phyloP scores from a whole-genome alignment of 768 basidiomycete genomes.

The Lentinula sp. region DNA sequence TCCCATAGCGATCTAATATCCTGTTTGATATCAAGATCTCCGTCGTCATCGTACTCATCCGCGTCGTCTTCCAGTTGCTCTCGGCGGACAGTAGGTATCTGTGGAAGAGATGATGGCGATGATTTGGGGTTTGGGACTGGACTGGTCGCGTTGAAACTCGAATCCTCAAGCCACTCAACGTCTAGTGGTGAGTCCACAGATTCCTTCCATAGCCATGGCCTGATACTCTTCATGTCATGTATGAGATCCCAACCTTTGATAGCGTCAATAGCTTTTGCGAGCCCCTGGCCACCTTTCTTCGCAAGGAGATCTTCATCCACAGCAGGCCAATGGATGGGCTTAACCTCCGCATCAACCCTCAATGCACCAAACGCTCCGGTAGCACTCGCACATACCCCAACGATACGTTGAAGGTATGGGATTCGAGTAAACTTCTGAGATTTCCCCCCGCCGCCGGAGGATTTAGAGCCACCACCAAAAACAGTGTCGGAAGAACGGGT shows the following conservation, averaged over 20 bases:
- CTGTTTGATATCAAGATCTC: slow-evolving; percentile 24
- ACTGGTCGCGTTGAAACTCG: neutral
- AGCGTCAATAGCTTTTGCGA: neutral
- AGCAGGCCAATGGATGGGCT: slow-evolving; percentile 37
- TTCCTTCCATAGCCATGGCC: slow-evolving; percentile 52
- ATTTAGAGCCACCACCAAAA: slow-evolving; percentile 15
- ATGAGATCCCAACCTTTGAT: slow-evolving; percentile 5
- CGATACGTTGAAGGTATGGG: slow-evolving; percentile 78
- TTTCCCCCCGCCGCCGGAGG: slow-evolving; percentile 25
- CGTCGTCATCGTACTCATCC: slow-evolving; percentile 27
- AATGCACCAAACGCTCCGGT: slow-evolving; percentile 88
- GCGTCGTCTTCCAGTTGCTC: slow-evolving; percentile 1
- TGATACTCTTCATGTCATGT: slow-evolving; percentile 53
- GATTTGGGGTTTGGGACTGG: no score
- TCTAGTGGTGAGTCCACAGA: slow-evolving; percentile 28
- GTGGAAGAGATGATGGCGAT: no score
- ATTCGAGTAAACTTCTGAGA: slow-evolving; percentile 75
- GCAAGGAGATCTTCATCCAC: slow-evolving; percentile 45
- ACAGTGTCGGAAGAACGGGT: slow-evolving; percentile 36
- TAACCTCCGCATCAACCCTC: slow-evolving; percentile 61
- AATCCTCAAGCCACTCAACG: slow-evolving; percentile 18
- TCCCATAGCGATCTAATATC: slow-evolving; percentile 28
- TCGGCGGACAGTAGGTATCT: neutral
- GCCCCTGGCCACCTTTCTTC: slow-evolving; percentile 19
- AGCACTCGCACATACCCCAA: slow-evolving; percentile 77